Conservation (phyloP, 1,284 basidiomycete species). For the Phlebopus sp. region DNA sequence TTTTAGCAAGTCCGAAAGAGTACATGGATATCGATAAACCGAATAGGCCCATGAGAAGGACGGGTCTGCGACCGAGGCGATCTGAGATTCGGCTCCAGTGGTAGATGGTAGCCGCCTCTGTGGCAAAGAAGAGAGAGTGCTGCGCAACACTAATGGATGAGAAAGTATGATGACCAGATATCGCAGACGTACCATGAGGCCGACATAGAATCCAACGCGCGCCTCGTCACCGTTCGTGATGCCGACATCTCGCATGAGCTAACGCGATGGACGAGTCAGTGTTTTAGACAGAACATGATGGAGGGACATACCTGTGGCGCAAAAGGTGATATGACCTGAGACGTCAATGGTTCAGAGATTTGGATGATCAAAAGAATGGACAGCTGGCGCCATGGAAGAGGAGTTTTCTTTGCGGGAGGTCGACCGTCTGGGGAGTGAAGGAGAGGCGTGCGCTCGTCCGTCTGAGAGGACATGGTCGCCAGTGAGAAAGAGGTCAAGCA, state of each 20-base stretch:
- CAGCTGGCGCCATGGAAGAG: conserved; percentile 62
- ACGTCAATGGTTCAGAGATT: conserved; percentile 56
- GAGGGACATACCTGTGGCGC: conserved; percentile 43
- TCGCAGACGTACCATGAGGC: conserved; percentile 40
- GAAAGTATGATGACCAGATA: not conserved
- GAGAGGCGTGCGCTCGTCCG: conserved; percentile 10
- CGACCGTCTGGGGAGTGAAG: not conserved
- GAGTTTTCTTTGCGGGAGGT: conserved; percentile 32
- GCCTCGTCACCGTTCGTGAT: conserved; percentile 43
- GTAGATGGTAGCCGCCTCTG: conserved; percentile 49
- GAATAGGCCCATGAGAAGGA: conserved; percentile 52
- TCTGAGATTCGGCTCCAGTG: conserved; percentile 64
- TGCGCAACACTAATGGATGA: conserved; percentile 12
- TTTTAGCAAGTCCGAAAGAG: conserved; percentile 55
- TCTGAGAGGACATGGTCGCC: not conserved
- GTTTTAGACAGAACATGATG: not conserved
- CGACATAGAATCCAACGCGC: conserved; percentile 49
- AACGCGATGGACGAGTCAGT: not conserved
- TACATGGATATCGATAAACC: conserved; percentile 55
- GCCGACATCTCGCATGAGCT: conserved; percentile 44
- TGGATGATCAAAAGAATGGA: conserved; percentile 60
- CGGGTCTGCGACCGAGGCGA: conserved; percentile 55
- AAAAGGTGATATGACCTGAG: conserved; percentile 71
- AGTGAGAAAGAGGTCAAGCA: not conserved
- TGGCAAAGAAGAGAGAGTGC: conserved; percentile 49